Evolutionary conservation across 2,329 filamentous ascomycete species (phyloP).

Genomic region (Colletotrichum cuscutae): DNA sequence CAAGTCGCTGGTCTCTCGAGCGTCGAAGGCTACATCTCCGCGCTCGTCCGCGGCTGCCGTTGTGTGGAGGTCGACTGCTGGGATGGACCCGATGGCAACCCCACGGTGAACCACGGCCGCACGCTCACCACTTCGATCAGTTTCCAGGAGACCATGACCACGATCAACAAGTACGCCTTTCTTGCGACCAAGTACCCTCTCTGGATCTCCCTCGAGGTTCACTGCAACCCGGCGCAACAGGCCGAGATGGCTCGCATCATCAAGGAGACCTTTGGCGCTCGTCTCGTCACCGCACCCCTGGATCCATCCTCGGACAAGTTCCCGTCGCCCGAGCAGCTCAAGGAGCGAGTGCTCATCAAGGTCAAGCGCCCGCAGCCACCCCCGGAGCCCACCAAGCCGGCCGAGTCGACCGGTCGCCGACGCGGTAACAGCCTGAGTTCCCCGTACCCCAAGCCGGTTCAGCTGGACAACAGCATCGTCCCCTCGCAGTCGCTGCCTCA

Average conservation of each 20-base stretch:
- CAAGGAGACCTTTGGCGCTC: slow-evolving; percentile 83
- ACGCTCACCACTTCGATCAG: slow-evolving; percentile 89
- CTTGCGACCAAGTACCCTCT: slow-evolving; percentile 86
- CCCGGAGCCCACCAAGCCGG: slow-evolving; percentile 47
- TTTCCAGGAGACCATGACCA: slow-evolving; percentile 91
- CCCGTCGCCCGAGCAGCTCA: slow-evolving; percentile 87
- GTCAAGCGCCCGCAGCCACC: slow-evolving; percentile 76
- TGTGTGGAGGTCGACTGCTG: slow-evolving; percentile 99
- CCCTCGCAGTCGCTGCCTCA: slow-evolving; percentile 62
- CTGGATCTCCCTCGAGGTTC: slow-evolving; percentile 95
- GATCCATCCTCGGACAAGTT: slow-evolving; percentile 74
- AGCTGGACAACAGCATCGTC: slow-evolving; percentile 66
- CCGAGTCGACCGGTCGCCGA: slow-evolving; percentile 56
- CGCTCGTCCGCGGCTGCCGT: slow-evolving; percentile 87
- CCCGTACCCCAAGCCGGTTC: slow-evolving; percentile 73
- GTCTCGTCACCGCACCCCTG: slow-evolving; percentile 80
- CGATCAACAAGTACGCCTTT: slow-evolving; percentile 96
- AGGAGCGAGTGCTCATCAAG: slow-evolving; percentile 88
- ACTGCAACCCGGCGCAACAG: slow-evolving; percentile 88
- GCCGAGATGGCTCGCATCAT: slow-evolving; percentile 90
- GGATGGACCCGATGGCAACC: slow-evolving; percentile 89
- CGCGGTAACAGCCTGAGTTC: slow-evolving; percentile 81
- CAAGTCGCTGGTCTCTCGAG: slow-evolving; percentile 92
- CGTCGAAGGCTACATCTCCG: slow-evolving; percentile 93
- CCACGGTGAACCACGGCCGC: slow-evolving; percentile 89